These are phyloP conservation scores for Streptanthus diversifolius DNA, from an alignment of 345 rosid genomes.

Conservation along the genomic window DNA sequence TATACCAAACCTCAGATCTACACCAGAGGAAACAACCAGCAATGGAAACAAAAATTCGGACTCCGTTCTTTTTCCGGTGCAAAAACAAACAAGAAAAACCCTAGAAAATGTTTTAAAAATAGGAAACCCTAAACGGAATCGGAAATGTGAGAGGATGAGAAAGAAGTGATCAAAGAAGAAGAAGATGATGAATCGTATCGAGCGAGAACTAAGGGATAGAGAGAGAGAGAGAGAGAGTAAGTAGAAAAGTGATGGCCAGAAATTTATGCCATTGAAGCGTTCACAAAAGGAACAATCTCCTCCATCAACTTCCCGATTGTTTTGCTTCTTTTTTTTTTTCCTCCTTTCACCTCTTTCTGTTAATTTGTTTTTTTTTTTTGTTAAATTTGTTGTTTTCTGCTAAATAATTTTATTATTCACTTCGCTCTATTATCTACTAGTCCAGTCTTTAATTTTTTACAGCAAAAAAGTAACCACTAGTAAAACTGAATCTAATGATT, in stretches of 20 bases:
- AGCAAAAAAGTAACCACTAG: no score
- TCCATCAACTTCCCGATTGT: constrained; percentile 41
- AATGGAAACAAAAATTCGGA: no score
- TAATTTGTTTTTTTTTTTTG: neutral
- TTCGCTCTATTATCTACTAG: no score
- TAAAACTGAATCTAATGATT: no score
- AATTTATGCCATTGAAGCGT: constrained; percentile 75
- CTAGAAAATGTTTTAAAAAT: neutral
- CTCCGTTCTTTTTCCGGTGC: no score
- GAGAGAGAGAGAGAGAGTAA: constrained; percentile 1
- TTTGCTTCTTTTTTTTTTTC: constrained; percentile 4
- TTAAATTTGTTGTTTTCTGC: no score
- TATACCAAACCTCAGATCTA: no score
- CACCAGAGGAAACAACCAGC: no score
- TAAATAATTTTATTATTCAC: no score
- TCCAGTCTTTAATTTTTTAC: no score
- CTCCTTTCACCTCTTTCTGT: neutral
- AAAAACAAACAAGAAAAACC: neutral
- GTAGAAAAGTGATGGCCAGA: constrained; percentile 40
- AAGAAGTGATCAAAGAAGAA: constrained; percentile 3
- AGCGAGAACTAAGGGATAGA: neutral
- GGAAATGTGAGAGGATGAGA: neutral
- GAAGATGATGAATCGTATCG: neutral
- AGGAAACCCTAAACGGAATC: constrained; percentile 18
- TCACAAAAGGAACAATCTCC: constrained; percentile 55